Evolutionary conservation across 2,329 filamentous ascomycete genomes (phyloP).

Genomic region (Fusarium albosuccineum): DNA sequence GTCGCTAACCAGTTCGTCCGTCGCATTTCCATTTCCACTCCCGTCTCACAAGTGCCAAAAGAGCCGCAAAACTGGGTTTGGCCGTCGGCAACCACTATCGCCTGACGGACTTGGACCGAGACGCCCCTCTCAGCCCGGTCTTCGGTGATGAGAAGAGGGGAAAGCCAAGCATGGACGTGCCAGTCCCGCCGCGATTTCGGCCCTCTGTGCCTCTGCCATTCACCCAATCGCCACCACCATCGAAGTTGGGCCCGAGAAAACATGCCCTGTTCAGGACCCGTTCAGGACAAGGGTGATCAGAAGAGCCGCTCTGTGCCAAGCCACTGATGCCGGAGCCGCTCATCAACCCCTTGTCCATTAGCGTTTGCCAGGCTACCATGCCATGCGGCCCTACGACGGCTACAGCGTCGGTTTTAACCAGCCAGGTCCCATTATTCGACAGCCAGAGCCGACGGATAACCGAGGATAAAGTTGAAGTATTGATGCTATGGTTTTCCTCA

Average conservation of each 20-base stretch:
- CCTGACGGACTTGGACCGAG: slow-evolving; percentile 10
- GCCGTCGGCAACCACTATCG: slow-evolving; percentile 3
- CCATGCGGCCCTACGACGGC: slow-evolving; percentile 23
- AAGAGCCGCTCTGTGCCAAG: slow-evolving; percentile 36
- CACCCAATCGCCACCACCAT: slow-evolving; percentile 2
- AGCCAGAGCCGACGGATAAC: slow-evolving; percentile 38
- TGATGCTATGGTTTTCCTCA: slow-evolving; percentile 21
- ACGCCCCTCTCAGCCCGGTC: slow-evolving; percentile 2
- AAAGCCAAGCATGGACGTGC: background rate
- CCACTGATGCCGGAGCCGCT: slow-evolving; percentile 14
- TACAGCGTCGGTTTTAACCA: slow-evolving; percentile 11
- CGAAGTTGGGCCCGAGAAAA: background rate
- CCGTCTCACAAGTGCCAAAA: background rate
- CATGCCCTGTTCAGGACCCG: background rate
- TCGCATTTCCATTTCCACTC: slow-evolving; percentile 16
- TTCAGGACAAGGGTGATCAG: slow-evolving; percentile 6
- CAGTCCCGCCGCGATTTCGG: background rate
- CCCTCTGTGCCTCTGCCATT: background rate
- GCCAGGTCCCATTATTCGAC: slow-evolving; percentile 25
- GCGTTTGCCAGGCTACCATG: slow-evolving; percentile 11
- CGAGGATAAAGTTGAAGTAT: slow-evolving; percentile 40
- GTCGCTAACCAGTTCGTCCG: slow-evolving; percentile 25
- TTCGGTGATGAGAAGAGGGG: background rate
- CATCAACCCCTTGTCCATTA: slow-evolving; percentile 21
- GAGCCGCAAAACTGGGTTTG: slow-evolving; percentile 16